Evolutionary conservation across 495 filamentous ascomycete genomes (phyloP), one percentile per base, ranked within the genome.

Genomic region (Pyrenula aspistea): DNA sequence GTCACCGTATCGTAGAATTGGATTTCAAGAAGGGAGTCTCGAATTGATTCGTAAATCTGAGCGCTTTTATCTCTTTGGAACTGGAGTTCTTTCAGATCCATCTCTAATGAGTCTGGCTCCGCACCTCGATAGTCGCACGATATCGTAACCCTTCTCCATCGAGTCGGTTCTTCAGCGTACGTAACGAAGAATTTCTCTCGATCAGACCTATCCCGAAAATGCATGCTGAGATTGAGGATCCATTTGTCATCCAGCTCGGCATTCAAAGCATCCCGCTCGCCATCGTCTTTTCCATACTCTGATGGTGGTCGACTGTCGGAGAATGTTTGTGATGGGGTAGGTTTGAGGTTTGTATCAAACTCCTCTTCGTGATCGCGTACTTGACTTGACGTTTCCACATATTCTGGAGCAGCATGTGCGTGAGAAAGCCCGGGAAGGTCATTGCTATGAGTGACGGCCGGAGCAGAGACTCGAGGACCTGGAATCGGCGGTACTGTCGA

Each of bases 121-220:
- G 89, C 87, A 62, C 84, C 75, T 49, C 92, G 88, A 64, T 98
- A 98, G 67, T 97, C 94, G 59, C 91, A 84, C 8, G 94, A 96
- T 36, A 98, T 82, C 11, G 94, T 96, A 53, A 98, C 84, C 53
- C 93, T 79, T 56, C 88, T 82, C 87, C 93, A 95, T 57, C 80
- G 77, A 53, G 82, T 87, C 20, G 83, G 78, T 31, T 81, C 81
- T 65, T 93, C 85, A 53, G 90, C 88, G 68, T 88, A 97, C 10
- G 93, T 97, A 56, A 98, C 85, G 71, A 98, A 98, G 74, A 98
- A 97, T 69, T 98, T 97, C 70, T 97, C 93, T 47, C 94, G 83
- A 55, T 87, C 89, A 11, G 93, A 95, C 60, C 87, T 85, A 70
- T 98, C 93, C 53, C 92, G 85, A 66, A 96, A 97, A 72, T 95